phyloP scores from a whole-genome alignment of 495 filamentous ascomycete genomes.

The Daldinia childiae region DNA sequence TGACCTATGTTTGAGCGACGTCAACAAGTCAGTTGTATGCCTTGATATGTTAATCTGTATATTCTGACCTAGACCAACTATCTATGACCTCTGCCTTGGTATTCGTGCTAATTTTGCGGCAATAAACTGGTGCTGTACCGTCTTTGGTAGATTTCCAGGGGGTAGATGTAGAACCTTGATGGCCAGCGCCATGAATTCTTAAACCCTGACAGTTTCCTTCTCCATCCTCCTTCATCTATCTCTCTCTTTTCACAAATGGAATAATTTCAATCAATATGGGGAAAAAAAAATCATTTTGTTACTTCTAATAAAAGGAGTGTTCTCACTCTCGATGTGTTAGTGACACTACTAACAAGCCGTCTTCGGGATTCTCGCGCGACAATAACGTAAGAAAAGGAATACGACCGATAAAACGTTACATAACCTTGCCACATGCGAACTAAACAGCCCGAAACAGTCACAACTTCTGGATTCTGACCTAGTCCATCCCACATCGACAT shows the following conservation, averaged over 20 bases:
- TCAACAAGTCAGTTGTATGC: not conserved
- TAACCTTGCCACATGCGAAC: not conserved
- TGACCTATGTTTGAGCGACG: not conserved
- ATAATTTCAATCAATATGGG: not conserved
- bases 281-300: not conserved
- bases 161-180: conserved; percentile 22
- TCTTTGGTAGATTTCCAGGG: not conserved
- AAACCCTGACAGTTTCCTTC: conserved; percentile 4
- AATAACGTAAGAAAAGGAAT: conserved; percentile 8
- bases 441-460: not conserved
- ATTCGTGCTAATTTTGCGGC: not conserved
- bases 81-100: not conserved
- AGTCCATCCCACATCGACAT: conserved; percentile 8
- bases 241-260: not conserved
- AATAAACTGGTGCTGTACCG: not conserved
- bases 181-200: conserved; percentile 8
- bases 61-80: not conserved
- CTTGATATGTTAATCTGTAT: not conserved
- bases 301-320: not conserved
- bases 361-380: not conserved
- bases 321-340: not conserved
- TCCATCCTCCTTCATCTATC: not conserved
- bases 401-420: conserved; percentile 10
- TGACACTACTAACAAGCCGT: not conserved
- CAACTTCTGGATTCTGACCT: not conserved